Conservation (phyloP, 345 rosid species). For the Populus nigra region DNA sequence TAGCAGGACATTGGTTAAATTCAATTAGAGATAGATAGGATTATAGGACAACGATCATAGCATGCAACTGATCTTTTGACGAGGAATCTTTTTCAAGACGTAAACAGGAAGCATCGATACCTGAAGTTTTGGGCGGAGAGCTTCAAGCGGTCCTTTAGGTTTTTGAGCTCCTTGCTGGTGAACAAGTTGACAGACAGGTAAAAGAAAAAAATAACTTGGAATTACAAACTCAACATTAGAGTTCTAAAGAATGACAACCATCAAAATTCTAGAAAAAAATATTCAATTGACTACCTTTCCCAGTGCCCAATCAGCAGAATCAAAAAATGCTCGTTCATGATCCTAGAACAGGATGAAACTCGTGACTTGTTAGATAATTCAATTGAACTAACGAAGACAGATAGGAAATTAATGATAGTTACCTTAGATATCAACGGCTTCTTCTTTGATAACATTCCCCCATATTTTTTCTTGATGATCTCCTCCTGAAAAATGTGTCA, state of each 20-base stretch:
- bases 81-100: not conserved
- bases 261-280: constrained; percentile 1
- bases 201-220: not conserved
- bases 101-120: constrained; percentile 18
- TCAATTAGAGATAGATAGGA: not conserved
- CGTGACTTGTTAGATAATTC: not conserved
- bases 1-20: too few relatives aligned
- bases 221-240: not conserved
- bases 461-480: constrained; percentile 63
- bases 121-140: constrained; percentile 86
- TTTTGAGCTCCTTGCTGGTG: constrained; percentile 70
- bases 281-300: constrained; percentile 52
- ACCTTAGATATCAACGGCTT: constrained; percentile 81
- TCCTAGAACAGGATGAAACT: constrained; percentile 19
- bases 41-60: not conserved
- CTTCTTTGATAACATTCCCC: constrained; percentile 62
- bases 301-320: constrained; percentile 96
- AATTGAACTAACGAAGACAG: not conserved
- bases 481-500: constrained; percentile 44
- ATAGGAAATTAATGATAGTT: not conserved
- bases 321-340: constrained; percentile 82
- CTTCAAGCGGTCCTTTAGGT: constrained; percentile 81
- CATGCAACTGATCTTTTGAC: not conserved
- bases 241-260: not conserved
- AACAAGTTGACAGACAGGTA: constrained; percentile 5